A percentile compares a stretch with the other conserved stretches of the same genome.
phyloP scores from a whole-genome alignment of 495 filamentous ascomycete species.

The Platismatia glauca region DNA sequence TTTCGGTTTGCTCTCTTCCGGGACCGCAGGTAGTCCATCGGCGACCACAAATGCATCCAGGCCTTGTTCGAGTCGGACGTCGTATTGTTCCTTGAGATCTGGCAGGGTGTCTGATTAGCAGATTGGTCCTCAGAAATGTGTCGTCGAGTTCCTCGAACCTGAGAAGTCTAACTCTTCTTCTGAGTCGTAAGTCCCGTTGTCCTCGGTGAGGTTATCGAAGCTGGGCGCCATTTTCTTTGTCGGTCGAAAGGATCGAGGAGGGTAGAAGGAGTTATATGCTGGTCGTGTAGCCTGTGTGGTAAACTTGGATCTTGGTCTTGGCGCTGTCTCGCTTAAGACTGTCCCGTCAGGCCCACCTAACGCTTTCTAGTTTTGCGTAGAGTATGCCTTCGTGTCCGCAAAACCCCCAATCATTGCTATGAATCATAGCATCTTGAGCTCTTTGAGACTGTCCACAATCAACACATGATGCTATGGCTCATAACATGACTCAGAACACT shows the following conservation, averaged over 20 bases:
- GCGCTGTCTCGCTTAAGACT: neutral
- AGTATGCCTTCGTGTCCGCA: too few species aligned
- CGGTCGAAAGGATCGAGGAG: neutral
- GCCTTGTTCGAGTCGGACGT: constrained; percentile 91
- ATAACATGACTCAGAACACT: neutral
- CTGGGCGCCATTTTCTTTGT: constrained; percentile 56
- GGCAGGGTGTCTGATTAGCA: constrained; percentile 25
- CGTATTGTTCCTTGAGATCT: constrained; percentile 86
- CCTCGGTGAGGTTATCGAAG: constrained; percentile 63
- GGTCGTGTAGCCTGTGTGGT: neutral
- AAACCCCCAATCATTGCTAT: too few species aligned
- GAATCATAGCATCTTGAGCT: too few species aligned
- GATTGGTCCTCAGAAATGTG: constrained; percentile 1
- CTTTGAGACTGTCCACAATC: too few species aligned
- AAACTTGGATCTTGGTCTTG: neutral
- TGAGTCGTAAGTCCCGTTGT: constrained; percentile 76
- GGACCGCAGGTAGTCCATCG: constrained; percentile 83
- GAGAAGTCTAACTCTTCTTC: constrained; percentile 91
- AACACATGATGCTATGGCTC: neutral
- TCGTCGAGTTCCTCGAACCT: constrained; percentile 37
- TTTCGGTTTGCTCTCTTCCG: constrained; percentile 75
- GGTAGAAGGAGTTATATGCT: neutral
- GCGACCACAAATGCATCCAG: constrained; percentile 92
- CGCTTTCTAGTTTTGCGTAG: too few species aligned
- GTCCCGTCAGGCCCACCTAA: neutral